Percentiles rank a stretch among this genome's conserved stretches.
These are phyloP conservation scores for Cymbidium sinense DNA, from an alignment of 106 monocot species.

Conservation along the genomic window DNA sequence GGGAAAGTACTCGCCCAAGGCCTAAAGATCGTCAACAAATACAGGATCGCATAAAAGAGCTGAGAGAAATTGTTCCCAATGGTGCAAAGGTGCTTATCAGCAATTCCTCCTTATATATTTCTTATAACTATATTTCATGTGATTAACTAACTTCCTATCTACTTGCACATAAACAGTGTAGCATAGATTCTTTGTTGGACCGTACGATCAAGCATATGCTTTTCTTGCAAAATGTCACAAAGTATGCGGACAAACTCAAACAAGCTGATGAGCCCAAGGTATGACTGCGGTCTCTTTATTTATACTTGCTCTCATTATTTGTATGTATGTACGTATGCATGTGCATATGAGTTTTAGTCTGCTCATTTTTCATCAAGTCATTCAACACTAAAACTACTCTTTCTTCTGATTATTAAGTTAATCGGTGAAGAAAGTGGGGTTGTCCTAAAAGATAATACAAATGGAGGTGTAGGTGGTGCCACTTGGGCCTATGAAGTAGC, in stretches of 20 bases:
- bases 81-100: conserved; percentile 52
- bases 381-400: too few relatives aligned
- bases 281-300: too few relatives aligned
- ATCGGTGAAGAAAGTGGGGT: conserved; percentile 75
- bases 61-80: conserved; percentile 90
- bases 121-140: neutral
- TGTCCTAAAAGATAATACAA: conserved; percentile 67
- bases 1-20: conserved; percentile 83
- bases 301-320: too few relatives aligned
- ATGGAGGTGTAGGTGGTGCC: conserved; percentile 42
- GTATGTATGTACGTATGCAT: too few relatives aligned
- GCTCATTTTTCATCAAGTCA: too few relatives aligned
- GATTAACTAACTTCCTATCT: neutral
- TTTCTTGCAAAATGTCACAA: conserved; percentile 82
- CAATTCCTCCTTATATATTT: neutral
- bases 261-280: conserved; percentile 30
- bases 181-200: conserved; percentile 91
- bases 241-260: conserved; percentile 88
- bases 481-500: conserved; percentile 99
- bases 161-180: conserved; percentile 63
- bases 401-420: conserved; percentile 30
- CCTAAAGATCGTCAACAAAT: conserved; percentile 98
- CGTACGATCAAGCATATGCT: conserved; percentile 95
- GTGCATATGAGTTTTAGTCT: too few relatives aligned
- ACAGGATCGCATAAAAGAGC: conserved; percentile 92